Percentiles rank a stretch among this genome's conserved stretches.
Evolutionary conservation across 768 basidiomycete species (phyloP).

Genomic region (Tricholoma bakamatsutake): DNA sequence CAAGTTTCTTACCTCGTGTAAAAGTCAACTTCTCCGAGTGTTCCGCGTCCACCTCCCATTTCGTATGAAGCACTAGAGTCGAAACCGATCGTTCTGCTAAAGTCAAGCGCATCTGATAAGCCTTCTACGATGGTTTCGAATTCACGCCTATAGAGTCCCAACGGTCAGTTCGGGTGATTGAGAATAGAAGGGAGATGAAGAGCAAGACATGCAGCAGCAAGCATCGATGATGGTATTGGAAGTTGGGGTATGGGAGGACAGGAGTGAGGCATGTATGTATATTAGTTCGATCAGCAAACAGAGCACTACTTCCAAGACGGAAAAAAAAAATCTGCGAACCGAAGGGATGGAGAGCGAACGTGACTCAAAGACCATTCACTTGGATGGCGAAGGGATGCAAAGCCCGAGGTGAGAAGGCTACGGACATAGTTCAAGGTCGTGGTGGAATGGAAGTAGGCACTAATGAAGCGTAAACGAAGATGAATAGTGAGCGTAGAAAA

Average conservation of each 20-base stretch:
- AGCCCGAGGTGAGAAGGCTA: conserved; percentile 53
- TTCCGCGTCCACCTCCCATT: conserved; percentile 61
- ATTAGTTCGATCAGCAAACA: background rate
- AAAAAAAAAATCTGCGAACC: conserved; percentile 33
- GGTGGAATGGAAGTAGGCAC: conserved; percentile 95
- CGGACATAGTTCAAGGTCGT: conserved; percentile 92
- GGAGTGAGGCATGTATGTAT: background rate
- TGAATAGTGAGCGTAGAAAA: background rate
- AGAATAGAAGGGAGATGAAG: background rate
- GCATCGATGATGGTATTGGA: background rate
- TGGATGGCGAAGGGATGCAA: background rate
- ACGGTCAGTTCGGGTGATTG: background rate
- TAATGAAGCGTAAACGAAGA: conserved; percentile 21
- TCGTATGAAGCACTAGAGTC: conserved; percentile 59
- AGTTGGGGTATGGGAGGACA: background rate
- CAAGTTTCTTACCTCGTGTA: conserved; percentile 66
- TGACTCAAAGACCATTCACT: conserved; percentile 89
- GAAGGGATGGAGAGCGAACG: conserved; percentile 76
- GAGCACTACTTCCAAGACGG: background rate
- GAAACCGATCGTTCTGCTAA: conserved; percentile 83
- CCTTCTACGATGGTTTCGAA: conserved; percentile 83
- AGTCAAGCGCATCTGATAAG: conserved; percentile 88
- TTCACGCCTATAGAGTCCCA: conserved; percentile 47
- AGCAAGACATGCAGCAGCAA: background rate
- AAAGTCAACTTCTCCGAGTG: conserved; percentile 86